These are phyloP conservation scores for Geoglossum cookeanum DNA, from an alignment of 2,329 filamentous ascomycete genomes.

Conservation along the genomic window DNA sequence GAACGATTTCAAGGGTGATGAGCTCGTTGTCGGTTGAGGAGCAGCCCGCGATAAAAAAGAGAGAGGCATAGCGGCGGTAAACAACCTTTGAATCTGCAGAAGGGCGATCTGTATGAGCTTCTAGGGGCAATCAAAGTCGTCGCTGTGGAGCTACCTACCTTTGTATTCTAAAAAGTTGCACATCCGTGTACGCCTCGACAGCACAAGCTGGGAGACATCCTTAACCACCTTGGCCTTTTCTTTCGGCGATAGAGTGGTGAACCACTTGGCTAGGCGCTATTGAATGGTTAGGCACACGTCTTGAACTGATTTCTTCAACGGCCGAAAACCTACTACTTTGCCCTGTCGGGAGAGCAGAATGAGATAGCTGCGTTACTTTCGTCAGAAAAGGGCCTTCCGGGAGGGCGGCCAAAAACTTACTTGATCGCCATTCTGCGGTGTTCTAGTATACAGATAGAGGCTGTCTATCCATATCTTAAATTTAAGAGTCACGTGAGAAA, in stretches of 20 bases:
- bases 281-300: conserved; percentile 9
- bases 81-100: conserved; percentile 88
- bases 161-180: conserved; percentile 99
- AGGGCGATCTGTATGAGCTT: background rate
- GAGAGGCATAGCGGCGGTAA: conserved; percentile 92
- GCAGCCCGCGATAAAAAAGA: conserved; percentile 98
- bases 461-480: background rate
- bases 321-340: conserved; percentile 66
- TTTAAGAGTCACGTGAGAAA: background rate
- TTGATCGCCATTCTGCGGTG: conserved; percentile 31
- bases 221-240: conserved; percentile 99
- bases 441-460: background rate
- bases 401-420: conserved; percentile 18
- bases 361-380: conserved; percentile 53
- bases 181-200: conserved; percentile 92
- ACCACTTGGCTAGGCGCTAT: conserved; percentile 97
- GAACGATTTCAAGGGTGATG: conserved; percentile 95
- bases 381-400: no score
- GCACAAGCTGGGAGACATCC: conserved; percentile 92
- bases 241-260: conserved; percentile 89
- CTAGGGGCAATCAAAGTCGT: conserved; percentile 4
- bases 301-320: conserved; percentile 11
- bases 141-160: conserved; percentile 34
- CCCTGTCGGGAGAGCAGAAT: conserved; percentile 95
- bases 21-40: conserved; percentile 95